phyloP scores from a whole-genome alignment of 805 yeast species.

The Starmerella floricola region DNA sequence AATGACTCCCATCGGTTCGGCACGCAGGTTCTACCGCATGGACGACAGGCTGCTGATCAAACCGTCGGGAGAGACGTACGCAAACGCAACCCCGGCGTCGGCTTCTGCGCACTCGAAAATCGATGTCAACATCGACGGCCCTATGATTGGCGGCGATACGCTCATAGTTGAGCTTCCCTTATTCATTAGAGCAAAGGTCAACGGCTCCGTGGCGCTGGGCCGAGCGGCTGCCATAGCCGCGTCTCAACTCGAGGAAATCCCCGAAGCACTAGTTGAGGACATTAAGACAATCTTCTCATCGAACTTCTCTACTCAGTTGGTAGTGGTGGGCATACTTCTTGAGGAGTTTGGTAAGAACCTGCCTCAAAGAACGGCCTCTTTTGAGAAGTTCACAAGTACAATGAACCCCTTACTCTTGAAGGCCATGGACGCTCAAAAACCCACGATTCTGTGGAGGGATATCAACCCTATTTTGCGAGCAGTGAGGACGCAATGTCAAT shows the following conservation, averaged over 20 bases:
- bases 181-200: constrained; percentile 60
- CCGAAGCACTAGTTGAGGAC: constrained; percentile 1
- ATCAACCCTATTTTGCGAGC: constrained; percentile 75
- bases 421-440: constrained; percentile 14
- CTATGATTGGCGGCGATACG: constrained; percentile 83
- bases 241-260: neutral
- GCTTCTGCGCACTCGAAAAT: constrained; percentile 15
- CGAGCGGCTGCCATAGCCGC: constrained; percentile 26
- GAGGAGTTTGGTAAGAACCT: constrained; percentile 42
- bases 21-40: constrained; percentile 80
- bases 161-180: constrained; percentile 67
- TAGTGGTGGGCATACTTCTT: constrained; percentile 54
- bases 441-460: constrained; percentile 45
- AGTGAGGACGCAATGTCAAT: constrained; percentile 76
- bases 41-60: constrained; percentile 57
- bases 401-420: constrained; percentile 10
- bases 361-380: neutral
- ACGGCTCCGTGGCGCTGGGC: constrained; percentile 70
- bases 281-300: constrained; percentile 35
- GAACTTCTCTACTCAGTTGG: constrained; percentile 68
- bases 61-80: constrained; percentile 54
- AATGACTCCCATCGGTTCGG: constrained; percentile 91
- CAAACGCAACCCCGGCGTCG: constrained; percentile 18
- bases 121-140: constrained; percentile 77
- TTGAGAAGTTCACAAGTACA: neutral